Base-by-base conservation (phyloP, 805 yeast genomes). In the Candida xyloterini region DNA sequence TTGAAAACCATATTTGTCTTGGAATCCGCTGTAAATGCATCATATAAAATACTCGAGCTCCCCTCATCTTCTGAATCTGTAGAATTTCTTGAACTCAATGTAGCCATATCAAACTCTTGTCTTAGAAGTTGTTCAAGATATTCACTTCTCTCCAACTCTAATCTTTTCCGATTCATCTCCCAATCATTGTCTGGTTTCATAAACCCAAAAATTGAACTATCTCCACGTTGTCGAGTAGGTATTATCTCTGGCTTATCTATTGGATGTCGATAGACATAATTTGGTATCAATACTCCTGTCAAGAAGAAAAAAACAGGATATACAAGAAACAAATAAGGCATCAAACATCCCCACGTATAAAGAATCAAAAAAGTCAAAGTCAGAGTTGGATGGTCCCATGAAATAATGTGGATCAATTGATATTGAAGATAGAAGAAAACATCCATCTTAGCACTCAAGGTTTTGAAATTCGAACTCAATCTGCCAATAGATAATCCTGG, bases 341-440 rank as follows among this genome's bases (percentile, higher is more conserved):
- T 74, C 25, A 81, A 59, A 51, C 93, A 84, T 1, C 81, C 65
- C 44, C 78, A 69, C 0, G 96, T 81, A 48, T 83, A 80, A 1
- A 78, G 46, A 5, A 81, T 64, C 38, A 87, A 60, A 15, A 67
- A 56, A 0, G 82, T 67, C 5, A 89, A 47, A 0, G 96, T 89
- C 45, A 78, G 73, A 0, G 84, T 68, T 0, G 95, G 90, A 20
- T 71, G 68, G 43, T 79, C 76, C 97, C 97, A 90, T 4, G 85
- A 74, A 16, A 86, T 43, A 1, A 84, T 55, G 35, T 78, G 74
- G 6, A 80, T 67, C 1, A 81, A 29, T 2, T 79, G 77, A 48
- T 81, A 81, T 51, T 84, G 91, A 2, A 79, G 41, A 29, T 66
- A 71, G 50, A 84, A 81, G 8, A 84, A 52, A 0, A 67, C 63